Percentiles rank a stretch among this genome's conserved stretches.
Evolutionary conservation across 805 yeast species (phyloP).

Genomic region (Lachancea quebecensis): DNA sequence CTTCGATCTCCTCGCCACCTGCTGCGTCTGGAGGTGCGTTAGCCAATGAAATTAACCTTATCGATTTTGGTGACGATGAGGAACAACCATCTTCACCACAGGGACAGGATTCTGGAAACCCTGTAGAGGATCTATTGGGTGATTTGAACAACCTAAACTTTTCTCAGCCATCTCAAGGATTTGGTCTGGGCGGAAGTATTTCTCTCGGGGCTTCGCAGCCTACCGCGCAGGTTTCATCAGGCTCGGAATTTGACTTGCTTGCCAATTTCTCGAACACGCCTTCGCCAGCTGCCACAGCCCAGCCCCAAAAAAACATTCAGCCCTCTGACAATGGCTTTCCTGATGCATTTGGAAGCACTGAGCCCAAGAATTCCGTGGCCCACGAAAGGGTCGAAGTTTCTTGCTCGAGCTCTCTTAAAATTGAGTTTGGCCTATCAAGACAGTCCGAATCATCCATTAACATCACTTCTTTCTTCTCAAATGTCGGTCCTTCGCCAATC

Average conservation of each 20-base stretch:
- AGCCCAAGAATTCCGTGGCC: slow-evolving; percentile 3
- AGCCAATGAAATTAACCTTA: slow-evolving; percentile 46
- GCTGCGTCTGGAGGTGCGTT: slow-evolving; percentile 30
- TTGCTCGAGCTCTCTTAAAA: slow-evolving; percentile 41
- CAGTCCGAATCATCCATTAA: slow-evolving; percentile 34
- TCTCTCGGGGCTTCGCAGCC: slow-evolving; percentile 33
- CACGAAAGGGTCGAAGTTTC: slow-evolving; percentile 30
- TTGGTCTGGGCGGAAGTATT: slow-evolving; percentile 51
- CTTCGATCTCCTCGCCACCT: slow-evolving; percentile 29
- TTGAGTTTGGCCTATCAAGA: slow-evolving; percentile 40
- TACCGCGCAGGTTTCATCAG: slow-evolving; percentile 15
- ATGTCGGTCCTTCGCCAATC: slow-evolving; percentile 39
- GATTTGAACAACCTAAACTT: slow-evolving; percentile 62
- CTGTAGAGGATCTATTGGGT: slow-evolving; percentile 60
- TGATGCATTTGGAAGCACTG: slow-evolving; percentile 8
- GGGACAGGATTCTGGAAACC: slow-evolving; percentile 27
- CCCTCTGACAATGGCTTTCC: slow-evolving; percentile 1
- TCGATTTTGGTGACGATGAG: slow-evolving; percentile 65
- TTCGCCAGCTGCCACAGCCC: slow-evolving; percentile 12
- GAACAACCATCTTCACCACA: slow-evolving; percentile 21
- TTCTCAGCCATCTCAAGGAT: slow-evolving; percentile 32
- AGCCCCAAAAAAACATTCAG: neutral
- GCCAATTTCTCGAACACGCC: slow-evolving; percentile 15
- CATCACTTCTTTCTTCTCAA: slow-evolving; percentile 47
- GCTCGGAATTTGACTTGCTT: slow-evolving; percentile 15